A percentile compares a stretch with the other conserved stretches of the same genome.
These are phyloP conservation scores for Amanita exitialis DNA, from an alignment of 768 basidiomycete species.

Conservation along the genomic window DNA sequence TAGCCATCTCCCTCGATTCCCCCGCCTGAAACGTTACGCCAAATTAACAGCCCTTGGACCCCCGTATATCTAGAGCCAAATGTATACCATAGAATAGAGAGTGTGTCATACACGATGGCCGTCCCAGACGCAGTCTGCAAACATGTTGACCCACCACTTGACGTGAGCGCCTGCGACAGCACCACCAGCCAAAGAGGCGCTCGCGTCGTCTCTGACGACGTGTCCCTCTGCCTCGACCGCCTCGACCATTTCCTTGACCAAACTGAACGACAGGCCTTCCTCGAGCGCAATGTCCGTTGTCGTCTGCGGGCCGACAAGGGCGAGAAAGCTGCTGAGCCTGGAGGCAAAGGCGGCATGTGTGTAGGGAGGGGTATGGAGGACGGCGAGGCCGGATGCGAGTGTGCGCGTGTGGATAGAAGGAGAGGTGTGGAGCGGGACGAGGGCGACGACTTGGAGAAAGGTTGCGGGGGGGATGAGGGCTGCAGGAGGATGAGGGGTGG, in stretches of 20 bases:
- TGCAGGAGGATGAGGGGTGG: slow-evolving; percentile 16
- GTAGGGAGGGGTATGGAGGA: slow-evolving; percentile 80
- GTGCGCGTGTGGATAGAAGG: slow-evolving; percentile 60
- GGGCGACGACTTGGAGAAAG: slow-evolving; percentile 65
- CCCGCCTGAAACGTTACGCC: background rate
- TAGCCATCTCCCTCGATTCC: background rate
- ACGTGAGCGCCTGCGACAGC: slow-evolving; percentile 48
- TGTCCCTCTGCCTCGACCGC: slow-evolving; percentile 62
- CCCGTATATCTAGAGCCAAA: slow-evolving; percentile 29
- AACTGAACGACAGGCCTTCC: slow-evolving; percentile 63
- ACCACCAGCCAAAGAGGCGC: slow-evolving; percentile 26
- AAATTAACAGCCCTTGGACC: slow-evolving; percentile 30
- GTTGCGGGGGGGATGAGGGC: slow-evolving; percentile 88
- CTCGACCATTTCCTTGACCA: slow-evolving; percentile 71
- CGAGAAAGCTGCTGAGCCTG: slow-evolving; percentile 49
- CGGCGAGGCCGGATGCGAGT: slow-evolving; percentile 66
- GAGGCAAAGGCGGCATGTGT: slow-evolving; percentile 56
- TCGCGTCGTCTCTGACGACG: slow-evolving; percentile 68
- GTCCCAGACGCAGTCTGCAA: slow-evolving; percentile 66
- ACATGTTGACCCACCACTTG: slow-evolving; percentile 64
- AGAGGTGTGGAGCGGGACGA: slow-evolving; percentile 50
- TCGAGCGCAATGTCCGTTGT: slow-evolving; percentile 62
- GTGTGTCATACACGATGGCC: slow-evolving; percentile 29
- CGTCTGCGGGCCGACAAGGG: slow-evolving; percentile 40
- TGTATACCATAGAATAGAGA: background rate